phyloP scores from a whole-genome alignment of 2,329 filamentous ascomycete genomes.

The Dactylonectria estremocensis region DNA sequence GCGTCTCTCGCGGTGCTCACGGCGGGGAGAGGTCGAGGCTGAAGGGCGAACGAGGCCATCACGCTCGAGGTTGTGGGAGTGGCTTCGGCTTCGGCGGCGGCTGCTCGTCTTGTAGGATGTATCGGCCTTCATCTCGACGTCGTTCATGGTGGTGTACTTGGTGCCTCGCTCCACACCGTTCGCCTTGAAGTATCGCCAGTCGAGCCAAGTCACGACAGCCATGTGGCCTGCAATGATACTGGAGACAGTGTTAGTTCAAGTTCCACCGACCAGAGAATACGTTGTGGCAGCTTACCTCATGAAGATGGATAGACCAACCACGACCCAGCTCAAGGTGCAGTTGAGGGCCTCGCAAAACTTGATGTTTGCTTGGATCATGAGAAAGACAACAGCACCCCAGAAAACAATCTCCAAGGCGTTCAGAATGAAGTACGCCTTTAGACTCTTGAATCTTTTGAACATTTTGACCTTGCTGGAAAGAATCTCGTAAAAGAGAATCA shows the following conservation, averaged over 20 bases:
- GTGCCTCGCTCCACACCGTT: conserved; percentile 8
- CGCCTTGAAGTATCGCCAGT: conserved; percentile 14
- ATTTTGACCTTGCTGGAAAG: conserved; percentile 52
- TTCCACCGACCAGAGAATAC: background rate
- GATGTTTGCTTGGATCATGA: conserved; percentile 27
- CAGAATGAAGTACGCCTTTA: conserved; percentile 59
- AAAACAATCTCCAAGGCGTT: conserved; percentile 61
- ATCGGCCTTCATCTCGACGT: conserved; percentile 9
- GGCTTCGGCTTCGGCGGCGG: background rate
- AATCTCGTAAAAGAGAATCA: conserved; percentile 60
- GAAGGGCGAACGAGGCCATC: background rate
- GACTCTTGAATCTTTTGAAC: conserved; percentile 56
- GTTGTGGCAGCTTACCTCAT: conserved; percentile 2
- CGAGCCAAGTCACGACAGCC: conserved; percentile 12
- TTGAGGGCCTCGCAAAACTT: conserved; percentile 23
- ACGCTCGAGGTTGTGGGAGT: background rate
- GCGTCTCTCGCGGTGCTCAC: background rate
- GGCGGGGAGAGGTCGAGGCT: background rate
- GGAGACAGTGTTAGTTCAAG: background rate
- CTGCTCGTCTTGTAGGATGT: background rate
- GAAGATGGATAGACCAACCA: conserved; percentile 10
- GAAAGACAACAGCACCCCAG: conserved; percentile 50
- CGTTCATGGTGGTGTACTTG: conserved; percentile 12
- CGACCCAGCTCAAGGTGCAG: conserved; percentile 30
- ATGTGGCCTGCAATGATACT: conserved; percentile 13